These are phyloP conservation scores for Coniella vitis DNA, from an alignment of 2,329 filamentous ascomycete species.

Conservation along the genomic window DNA sequence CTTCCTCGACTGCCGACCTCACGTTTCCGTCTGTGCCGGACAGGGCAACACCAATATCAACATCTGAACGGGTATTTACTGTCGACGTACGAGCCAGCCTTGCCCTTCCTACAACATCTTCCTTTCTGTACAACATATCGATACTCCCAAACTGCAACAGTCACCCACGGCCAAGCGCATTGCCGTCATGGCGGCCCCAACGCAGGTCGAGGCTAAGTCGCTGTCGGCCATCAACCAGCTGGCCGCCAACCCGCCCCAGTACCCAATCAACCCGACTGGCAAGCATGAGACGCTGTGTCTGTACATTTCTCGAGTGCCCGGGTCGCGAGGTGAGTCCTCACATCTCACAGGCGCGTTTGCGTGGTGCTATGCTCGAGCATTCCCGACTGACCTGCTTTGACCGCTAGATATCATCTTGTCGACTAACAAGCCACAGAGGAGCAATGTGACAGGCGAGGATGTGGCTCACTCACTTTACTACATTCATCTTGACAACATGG, in stretches of 20 bases:
- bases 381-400: slow-evolving; percentile 12
- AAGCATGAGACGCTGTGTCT: slow-evolving; percentile 67
- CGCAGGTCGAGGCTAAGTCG: slow-evolving; percentile 70
- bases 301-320: slow-evolving; percentile 90
- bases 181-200: slow-evolving; percentile 22
- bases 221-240: slow-evolving; percentile 72
- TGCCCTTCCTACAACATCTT: no score
- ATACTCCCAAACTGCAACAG: no score
- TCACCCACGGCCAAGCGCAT: neutral
- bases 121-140: no score
- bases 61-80: neutral
- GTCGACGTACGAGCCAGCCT: no score
- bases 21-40: no score
- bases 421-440: slow-evolving; percentile 78
- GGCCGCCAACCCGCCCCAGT: slow-evolving; percentile 79
- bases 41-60: neutral
- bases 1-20: no score
- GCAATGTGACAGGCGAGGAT: slow-evolving; percentile 83
- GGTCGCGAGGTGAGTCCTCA: slow-evolving; percentile 64
- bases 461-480: slow-evolving; percentile 87
- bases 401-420: slow-evolving; percentile 79
- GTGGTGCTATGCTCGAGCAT: no score
- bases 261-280: slow-evolving; percentile 68
- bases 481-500: slow-evolving; percentile 66
- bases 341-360: slow-evolving; percentile 2